Evolutionary conservation across 176 grass and related monocot genomes (phyloP), one percentile per base, ranked within the genome.

Genomic region (Triticum turgidum): DNA sequence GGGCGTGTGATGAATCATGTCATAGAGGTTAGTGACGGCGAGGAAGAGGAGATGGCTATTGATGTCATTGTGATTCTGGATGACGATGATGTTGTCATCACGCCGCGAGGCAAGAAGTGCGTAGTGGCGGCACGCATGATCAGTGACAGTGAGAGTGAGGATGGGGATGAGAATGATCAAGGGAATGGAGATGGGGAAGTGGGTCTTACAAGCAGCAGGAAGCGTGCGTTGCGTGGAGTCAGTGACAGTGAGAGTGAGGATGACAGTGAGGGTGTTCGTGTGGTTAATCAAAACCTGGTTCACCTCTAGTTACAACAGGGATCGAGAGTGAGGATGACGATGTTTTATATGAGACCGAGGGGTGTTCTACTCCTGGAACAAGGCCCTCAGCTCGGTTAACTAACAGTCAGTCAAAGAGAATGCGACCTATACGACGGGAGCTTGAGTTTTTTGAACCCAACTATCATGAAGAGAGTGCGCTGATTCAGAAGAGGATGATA

Each of bases 171-270:
- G 30, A 18, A 21, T 59, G n/a, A 1, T 11, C 61, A 52, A 80
- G 69, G 24, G 11, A 54, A 25, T 39, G 32, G 14, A 13, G 80
- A 11, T 34, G 30, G 79, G 65, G 85, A 74, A 38, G 69, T 27
- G 63, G 51, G 35, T 34, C 27, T 34, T 38, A 77, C n/a, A 38
- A 73, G 22, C 11, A 81, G 85, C 25, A 86, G 87, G 68, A 93
- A 93, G 56, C 90, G 78, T 7, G 62, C 42, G 1, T 69, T 68
- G 8, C 68, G 25, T 38, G 76, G 58, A 66, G 22, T 69, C 15
- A 85, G 91, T 82, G 92, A 93, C 27, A 86, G 82, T 45, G 92
- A 92, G 44, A 84, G 63, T 68, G 85, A 89, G 14, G 47, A 72
- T 70, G 80, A 7, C 18, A 10, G 51, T 14, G 67, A 13, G 30